These are phyloP conservation scores for Didymella segeticola DNA, from an alignment of 2,329 filamentous ascomycete species.

Conservation along the genomic window DNA sequence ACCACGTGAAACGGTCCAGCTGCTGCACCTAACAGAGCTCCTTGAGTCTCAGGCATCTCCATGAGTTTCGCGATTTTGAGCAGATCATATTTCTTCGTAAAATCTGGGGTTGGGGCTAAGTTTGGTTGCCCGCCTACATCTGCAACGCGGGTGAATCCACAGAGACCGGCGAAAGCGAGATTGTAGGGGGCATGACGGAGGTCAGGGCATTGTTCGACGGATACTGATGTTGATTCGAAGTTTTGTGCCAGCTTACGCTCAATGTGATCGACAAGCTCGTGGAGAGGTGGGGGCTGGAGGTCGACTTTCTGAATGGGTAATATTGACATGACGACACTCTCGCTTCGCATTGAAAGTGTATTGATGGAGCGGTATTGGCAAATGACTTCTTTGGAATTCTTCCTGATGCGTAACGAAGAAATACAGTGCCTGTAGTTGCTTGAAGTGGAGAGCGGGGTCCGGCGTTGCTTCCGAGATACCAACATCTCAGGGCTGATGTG, in stretches of 20 bases:
- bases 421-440: not conserved
- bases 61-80: constrained; percentile 17
- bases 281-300: constrained; percentile 1
- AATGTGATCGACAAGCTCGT: constrained; percentile 7
- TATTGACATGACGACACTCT: not conserved
- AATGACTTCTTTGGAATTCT: not conserved
- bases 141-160: constrained; percentile 49
- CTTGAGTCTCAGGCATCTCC: constrained; percentile 19
- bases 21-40: constrained; percentile 24
- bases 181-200: constrained; percentile 48
- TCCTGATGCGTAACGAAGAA: not conserved
- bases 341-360: not conserved
- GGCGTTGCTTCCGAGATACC: not conserved
- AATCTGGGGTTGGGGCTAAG: constrained; percentile 20
- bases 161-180: constrained; percentile 51
- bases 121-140: constrained; percentile 55
- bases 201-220: constrained; percentile 46
- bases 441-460: not conserved
- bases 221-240: constrained; percentile 5
- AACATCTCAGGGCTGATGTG: not conserved
- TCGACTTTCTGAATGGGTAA: not conserved
- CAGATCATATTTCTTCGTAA: constrained; percentile 16
- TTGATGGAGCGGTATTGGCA: not conserved
- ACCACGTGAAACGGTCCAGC: constrained; percentile 25
- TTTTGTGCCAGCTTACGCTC: not conserved